A percentile compares a stretch with the other conserved stretches of the same genome.
Evolutionary conservation across 192 early-diverging fungal species (phyloP).

Genomic region (Umbelopsis sp.): DNA sequence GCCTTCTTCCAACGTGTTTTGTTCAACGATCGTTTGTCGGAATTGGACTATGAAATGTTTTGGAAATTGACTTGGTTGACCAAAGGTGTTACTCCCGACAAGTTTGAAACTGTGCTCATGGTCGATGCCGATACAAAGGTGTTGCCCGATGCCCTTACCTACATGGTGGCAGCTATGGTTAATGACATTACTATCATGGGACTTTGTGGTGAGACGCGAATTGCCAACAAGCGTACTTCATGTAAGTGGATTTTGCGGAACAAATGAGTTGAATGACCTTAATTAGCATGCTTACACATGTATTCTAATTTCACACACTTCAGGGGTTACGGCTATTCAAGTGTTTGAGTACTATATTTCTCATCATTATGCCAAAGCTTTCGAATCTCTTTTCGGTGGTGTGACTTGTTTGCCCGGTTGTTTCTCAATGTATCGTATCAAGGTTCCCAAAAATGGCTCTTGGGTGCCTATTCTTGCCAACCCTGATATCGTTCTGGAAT

Average conservation of each 20-base stretch:
- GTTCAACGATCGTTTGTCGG: constrained; percentile 86
- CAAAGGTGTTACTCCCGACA: constrained; percentile 86
- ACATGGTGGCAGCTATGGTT: constrained; percentile 91
- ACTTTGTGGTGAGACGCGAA: constrained; percentile 95
- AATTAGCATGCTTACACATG: neutral
- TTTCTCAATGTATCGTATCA: constrained; percentile 98
- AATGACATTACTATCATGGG: constrained; percentile 94
- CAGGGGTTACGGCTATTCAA: constrained; percentile 83
- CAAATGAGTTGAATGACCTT: constrained; percentile 56
- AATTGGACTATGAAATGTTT: constrained; percentile 92
- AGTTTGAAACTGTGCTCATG: constrained; percentile 79
- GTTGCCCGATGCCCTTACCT: constrained; percentile 72
- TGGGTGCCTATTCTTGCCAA: constrained; percentile 87
- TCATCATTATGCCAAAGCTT: constrained; percentile 93
- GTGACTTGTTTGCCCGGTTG: constrained; percentile 97
- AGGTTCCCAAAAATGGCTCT: constrained; percentile 72
- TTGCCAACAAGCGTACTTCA: constrained; percentile 88
- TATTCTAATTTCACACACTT: neutral
- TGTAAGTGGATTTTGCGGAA: constrained; percentile 59
- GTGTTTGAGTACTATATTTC: constrained; percentile 99
- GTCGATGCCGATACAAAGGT: constrained; percentile 95
- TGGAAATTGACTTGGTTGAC: constrained; percentile 72
- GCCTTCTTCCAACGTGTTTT: constrained; percentile 81
- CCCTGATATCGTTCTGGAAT: constrained; percentile 82
- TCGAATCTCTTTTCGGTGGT: constrained; percentile 96